Percentiles rank a stretch among this genome's conserved stretches.
phyloP scores from a whole-genome alignment of 768 basidiomycete genomes.

The Russula ochroleuca region DNA sequence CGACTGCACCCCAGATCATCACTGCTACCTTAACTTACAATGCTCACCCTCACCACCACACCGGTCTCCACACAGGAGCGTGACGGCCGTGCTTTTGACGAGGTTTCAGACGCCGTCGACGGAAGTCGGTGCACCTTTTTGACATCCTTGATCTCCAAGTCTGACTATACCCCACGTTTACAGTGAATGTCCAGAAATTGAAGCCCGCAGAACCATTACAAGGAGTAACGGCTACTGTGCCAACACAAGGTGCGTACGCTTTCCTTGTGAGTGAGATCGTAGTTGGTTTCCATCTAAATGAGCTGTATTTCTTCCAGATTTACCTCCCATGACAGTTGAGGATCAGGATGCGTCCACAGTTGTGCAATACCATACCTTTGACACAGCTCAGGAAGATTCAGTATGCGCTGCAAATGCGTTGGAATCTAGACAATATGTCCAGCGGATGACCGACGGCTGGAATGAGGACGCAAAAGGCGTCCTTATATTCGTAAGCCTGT shows the following conservation, averaged over 20 bases:
- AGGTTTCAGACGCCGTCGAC: too few relatives aligned
- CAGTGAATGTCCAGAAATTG: too few relatives aligned
- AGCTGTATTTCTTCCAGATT: constrained; percentile 6
- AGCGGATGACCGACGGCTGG: constrained; percentile 7
- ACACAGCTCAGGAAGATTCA: background rate
- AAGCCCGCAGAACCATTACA: too few relatives aligned
- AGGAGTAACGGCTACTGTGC: background rate
- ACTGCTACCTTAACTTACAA: too few relatives aligned
- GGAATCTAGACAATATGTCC: constrained; percentile 3
- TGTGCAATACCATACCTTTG: background rate
- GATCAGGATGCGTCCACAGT: background rate
- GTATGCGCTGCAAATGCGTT: constrained; percentile 5
- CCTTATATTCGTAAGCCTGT: constrained; percentile 20
- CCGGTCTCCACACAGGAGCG: too few relatives aligned
- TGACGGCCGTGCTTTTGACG: too few relatives aligned
- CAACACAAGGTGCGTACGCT: background rate
- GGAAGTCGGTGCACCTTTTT: too few relatives aligned
- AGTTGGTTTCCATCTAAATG: constrained; percentile 2
- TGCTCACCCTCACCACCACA: too few relatives aligned
- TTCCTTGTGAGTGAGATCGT: background rate
- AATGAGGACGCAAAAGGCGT: constrained; percentile 19
- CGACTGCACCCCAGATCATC: too few relatives aligned
- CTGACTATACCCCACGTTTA: too few relatives aligned
- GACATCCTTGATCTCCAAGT: too few relatives aligned
- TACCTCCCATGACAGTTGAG: constrained; percentile 10